These are phyloP conservation scores for Lipomyces sp. DNA, from an alignment of 805 yeast genomes.

Conservation along the genomic window DNA sequence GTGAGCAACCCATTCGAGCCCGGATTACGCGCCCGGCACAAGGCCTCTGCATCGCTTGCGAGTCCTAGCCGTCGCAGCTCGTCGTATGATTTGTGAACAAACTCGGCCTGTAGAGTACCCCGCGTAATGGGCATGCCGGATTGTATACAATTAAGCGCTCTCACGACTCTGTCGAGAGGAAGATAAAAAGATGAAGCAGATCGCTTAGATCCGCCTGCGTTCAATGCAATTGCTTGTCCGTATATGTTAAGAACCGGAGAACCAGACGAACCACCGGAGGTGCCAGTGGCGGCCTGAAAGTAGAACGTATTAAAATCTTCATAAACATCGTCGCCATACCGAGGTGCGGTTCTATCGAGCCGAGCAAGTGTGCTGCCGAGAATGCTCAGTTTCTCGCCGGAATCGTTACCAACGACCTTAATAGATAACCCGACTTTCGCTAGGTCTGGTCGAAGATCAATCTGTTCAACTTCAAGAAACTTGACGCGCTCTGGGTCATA, in stretches of 20 bases:
- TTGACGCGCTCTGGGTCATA: constrained; percentile 23
- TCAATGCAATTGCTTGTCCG: constrained; percentile 28
- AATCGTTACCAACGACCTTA: constrained; percentile 28
- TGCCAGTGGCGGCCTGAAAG: constrained; percentile 29
- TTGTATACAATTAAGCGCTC: constrained; percentile 24
- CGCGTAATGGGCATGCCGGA: constrained; percentile 17
- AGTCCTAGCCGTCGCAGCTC: constrained; percentile 27
- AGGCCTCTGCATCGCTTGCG: constrained; percentile 11
- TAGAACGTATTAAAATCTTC: constrained; percentile 29
- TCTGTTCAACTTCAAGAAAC: constrained; percentile 24
- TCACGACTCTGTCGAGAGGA: constrained; percentile 26
- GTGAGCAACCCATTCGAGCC: constrained; percentile 21
- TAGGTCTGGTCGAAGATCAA: constrained; percentile 27
- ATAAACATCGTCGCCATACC: constrained; percentile 26
- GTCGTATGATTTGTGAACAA: constrained; percentile 22
- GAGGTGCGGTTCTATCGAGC: constrained; percentile 26
- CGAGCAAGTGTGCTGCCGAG: constrained; percentile 28
- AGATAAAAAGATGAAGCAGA: constrained; percentile 28
- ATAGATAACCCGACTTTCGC: constrained; percentile 24
- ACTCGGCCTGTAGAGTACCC: constrained; percentile 27
- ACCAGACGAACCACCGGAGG: constrained; percentile 29
- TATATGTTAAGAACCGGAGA: constrained; percentile 28
- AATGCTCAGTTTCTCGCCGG: constrained; percentile 28
- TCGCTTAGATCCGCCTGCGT: constrained; percentile 28
- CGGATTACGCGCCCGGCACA: constrained; percentile 17